These are phyloP conservation scores for Podospora pseudopauciseta DNA, from an alignment of 495 filamentous ascomycete genomes.

Conservation along the genomic window DNA sequence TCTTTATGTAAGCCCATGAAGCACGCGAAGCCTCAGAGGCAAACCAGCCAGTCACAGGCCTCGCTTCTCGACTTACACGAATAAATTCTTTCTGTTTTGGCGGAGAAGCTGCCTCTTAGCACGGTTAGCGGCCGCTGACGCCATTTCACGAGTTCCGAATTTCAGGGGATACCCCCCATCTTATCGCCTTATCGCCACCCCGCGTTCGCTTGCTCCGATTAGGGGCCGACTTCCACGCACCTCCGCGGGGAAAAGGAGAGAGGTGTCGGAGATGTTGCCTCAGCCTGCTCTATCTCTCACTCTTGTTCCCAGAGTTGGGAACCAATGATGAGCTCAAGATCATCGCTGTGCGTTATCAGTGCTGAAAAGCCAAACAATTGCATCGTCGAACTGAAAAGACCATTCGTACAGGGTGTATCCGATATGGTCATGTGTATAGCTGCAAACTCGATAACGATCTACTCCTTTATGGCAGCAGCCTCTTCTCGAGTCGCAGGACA, in stretches of 20 bases:
- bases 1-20: constrained; percentile 19
- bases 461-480: background rate
- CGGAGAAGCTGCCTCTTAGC: constrained; percentile 18
- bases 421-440: background rate
- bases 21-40: background rate
- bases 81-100: constrained; percentile 4
- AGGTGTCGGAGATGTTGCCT: background rate
- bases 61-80: constrained; percentile 24
- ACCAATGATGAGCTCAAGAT: background rate
- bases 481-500: background rate
- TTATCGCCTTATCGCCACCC: constrained; percentile 21
- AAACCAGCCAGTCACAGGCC: constrained; percentile 19
- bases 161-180: constrained; percentile 7
- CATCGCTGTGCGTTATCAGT: background rate
- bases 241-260: constrained; percentile 22
- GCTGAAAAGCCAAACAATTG: background rate
- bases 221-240: background rate
- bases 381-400: background rate
- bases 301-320: background rate
- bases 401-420: background rate
- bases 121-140: constrained; percentile 31
- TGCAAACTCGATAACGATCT: background rate
- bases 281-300: background rate
- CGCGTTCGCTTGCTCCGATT: constrained; percentile 5
- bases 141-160: constrained; percentile 26